phyloP scores from a whole-genome alignment of 129 eudicot genomes.

The Ambrosia trifida region DNA sequence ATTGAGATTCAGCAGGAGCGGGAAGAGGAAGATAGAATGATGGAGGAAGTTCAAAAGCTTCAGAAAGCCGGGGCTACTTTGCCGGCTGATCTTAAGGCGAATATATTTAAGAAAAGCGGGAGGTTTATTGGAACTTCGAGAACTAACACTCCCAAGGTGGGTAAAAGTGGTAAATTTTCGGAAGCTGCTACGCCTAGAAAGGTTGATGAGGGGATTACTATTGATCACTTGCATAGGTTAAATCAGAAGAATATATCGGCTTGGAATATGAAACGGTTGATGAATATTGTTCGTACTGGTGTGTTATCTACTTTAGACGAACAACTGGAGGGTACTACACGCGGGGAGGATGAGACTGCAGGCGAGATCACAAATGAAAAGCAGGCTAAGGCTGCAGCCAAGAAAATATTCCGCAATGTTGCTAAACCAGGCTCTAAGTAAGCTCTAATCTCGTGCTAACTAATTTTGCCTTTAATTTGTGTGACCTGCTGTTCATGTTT shows the following conservation, averaged over 20 bases:
- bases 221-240: constrained; percentile 76
- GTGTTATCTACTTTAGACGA: constrained; percentile 76
- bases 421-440: constrained; percentile 82
- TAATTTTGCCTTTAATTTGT: neutral
- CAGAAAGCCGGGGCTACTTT: constrained; percentile 63
- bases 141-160: constrained; percentile 31
- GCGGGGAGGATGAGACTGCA: constrained; percentile 61
- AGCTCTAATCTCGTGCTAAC: neutral
- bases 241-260: constrained; percentile 80
- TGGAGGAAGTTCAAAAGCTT: constrained; percentile 62
- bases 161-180: constrained; percentile 53
- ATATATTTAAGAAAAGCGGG: constrained; percentile 51
- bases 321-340: constrained; percentile 47
- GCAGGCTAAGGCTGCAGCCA: constrained; percentile 84
- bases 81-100: constrained; percentile 67
- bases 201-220: constrained; percentile 56
- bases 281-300: constrained; percentile 71
- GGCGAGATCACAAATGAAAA: constrained; percentile 70
- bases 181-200: constrained; percentile 39
- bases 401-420: constrained; percentile 69
- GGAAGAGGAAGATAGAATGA: constrained; percentile 61
- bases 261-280: constrained; percentile 90
- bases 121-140: constrained; percentile 49
- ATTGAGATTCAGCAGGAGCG: constrained; percentile 40
- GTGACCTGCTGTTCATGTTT: neutral